A percentile compares a stretch with the other conserved stretches of the same genome.
These are phyloP conservation scores for Wickerhamomyces sydowiorum DNA, from an alignment of 805 yeast genomes.

Conservation along the genomic window DNA sequence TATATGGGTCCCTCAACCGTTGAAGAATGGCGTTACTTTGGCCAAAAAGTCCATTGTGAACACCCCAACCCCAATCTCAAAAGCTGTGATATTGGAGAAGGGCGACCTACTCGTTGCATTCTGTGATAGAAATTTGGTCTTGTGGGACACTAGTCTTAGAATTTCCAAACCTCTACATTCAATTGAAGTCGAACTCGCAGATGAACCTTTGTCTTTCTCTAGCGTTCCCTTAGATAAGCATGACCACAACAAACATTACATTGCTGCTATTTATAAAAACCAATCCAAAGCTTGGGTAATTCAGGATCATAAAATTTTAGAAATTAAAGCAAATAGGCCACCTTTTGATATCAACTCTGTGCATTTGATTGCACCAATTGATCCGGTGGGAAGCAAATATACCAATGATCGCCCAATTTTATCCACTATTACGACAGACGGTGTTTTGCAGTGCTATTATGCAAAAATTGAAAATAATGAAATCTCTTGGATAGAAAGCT, in stretches of 20 bases:
- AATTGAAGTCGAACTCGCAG: constrained; percentile 10
- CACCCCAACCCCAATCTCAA: constrained; percentile 41
- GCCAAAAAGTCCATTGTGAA: constrained; percentile 32
- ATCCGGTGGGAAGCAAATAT: constrained; percentile 48
- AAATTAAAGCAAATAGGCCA: constrained; percentile 31
- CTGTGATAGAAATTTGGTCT: constrained; percentile 37
- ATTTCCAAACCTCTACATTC: constrained; percentile 17
- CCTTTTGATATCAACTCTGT: constrained; percentile 33
- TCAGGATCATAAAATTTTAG: constrained; percentile 18
- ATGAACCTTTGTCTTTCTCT: constrained; percentile 24
- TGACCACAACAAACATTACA: constrained; percentile 32
- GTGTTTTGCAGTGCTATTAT: constrained; percentile 43
- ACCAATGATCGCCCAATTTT: constrained; percentile 38
- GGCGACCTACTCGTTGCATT: constrained; percentile 43
- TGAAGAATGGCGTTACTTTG: constrained; percentile 29
- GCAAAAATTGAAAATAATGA: constrained; percentile 25
- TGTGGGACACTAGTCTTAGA: constrained; percentile 53
- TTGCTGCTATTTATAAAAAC: constrained; percentile 45
- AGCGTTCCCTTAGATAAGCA: constrained; percentile 30
- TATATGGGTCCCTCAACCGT: constrained; percentile 47
- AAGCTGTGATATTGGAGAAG: constrained; percentile 43
- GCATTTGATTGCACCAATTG: constrained; percentile 49
- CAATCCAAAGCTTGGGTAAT: constrained; percentile 37
- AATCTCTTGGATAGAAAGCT: constrained; percentile 51
- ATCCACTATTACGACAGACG: constrained; percentile 49